A percentile compares a stretch with the other conserved stretches of the same genome.
These are phyloP conservation scores for Leucaena leucocephala DNA, from an alignment of 306 rosid species.

Conservation along the genomic window DNA sequence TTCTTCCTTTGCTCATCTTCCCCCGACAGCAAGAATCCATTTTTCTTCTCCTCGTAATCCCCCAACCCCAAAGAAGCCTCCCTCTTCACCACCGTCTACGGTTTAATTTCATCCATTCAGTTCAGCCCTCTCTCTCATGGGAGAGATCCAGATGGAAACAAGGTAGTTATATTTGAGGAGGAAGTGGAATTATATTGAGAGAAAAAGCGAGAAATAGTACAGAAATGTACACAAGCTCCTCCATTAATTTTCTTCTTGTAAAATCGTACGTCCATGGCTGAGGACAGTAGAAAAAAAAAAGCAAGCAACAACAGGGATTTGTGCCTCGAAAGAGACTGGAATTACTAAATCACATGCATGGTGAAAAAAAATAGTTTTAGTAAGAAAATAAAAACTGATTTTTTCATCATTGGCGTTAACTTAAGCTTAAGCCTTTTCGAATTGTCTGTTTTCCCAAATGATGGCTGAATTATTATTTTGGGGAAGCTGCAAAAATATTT, in stretches of 20 bases:
- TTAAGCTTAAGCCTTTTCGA: not conserved
- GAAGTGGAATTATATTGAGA: slow-evolving; percentile 20
- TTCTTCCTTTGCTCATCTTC: slow-evolving; percentile 45
- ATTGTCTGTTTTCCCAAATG: not conserved
- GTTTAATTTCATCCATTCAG: slow-evolving; percentile 32
- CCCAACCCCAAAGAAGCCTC: not conserved
- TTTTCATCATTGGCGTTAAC: not conserved
- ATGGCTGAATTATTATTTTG: not conserved
- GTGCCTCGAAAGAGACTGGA: not conserved
- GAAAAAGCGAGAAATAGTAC: not conserved
- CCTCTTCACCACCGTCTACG: slow-evolving; percentile 40
- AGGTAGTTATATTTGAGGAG: slow-evolving; percentile 6
- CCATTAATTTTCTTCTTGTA: slow-evolving; percentile 10
- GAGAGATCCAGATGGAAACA: not conserved
- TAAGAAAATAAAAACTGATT: not conserved
- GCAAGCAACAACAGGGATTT: not conserved
- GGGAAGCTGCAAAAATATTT: not conserved
- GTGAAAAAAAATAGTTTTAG: not conserved
- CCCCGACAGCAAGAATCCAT: slow-evolving; percentile 24
- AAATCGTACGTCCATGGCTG: slow-evolving; percentile 27
- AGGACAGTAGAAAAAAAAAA: not conserved
- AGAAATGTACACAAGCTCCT: slow-evolving; percentile 39
- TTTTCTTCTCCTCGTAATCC: slow-evolving; percentile 31
- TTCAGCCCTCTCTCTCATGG: too few species aligned
- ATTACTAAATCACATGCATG: not conserved